phyloP scores from a whole-genome alignment of 2,329 filamentous ascomycete species.

The Colletotrichum cereale region DNA sequence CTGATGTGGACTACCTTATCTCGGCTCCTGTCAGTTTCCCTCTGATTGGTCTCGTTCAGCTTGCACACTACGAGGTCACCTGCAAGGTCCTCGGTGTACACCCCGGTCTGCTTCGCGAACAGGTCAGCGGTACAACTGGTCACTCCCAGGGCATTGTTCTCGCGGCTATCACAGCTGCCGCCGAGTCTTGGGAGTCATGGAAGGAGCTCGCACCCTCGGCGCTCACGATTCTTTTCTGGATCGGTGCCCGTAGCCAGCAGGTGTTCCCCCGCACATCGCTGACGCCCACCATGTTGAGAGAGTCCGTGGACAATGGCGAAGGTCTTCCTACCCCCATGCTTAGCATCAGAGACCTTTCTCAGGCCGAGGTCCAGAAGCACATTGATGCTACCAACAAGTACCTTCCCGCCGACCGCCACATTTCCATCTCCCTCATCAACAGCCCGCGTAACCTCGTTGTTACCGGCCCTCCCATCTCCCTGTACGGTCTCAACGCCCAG shows the following conservation, averaged over 20 bases:
- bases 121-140: conserved; percentile 89
- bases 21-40: conserved; percentile 96
- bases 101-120: conserved; percentile 87
- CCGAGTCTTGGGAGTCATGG: conserved; percentile 94
- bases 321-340: conserved; percentile 98
- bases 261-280: conserved; percentile 96
- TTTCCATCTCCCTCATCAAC: conserved; percentile 95
- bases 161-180: conserved; percentile 90
- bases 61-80: conserved; percentile 94
- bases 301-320: conserved; percentile 94
- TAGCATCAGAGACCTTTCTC: conserved; percentile 92
- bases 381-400: conserved; percentile 98
- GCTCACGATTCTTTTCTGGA: conserved; percentile 97
- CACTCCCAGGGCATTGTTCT: conserved; percentile 98
- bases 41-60: conserved; percentile 93
- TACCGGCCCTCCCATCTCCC: conserved; percentile 92
- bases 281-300: conserved; percentile 89
- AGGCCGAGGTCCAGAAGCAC: conserved; percentile 91
- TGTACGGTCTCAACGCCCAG: conserved; percentile 95
- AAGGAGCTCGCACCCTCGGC: conserved; percentile 83
- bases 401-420: conserved; percentile 90
- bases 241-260: conserved; percentile 95
- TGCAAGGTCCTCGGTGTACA: conserved; percentile 92
- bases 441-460: conserved; percentile 97
- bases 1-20: conserved; percentile 93